phyloP scores from a whole-genome alignment of 306 rosid genomes.

The Fragaria iinumae region DNA sequence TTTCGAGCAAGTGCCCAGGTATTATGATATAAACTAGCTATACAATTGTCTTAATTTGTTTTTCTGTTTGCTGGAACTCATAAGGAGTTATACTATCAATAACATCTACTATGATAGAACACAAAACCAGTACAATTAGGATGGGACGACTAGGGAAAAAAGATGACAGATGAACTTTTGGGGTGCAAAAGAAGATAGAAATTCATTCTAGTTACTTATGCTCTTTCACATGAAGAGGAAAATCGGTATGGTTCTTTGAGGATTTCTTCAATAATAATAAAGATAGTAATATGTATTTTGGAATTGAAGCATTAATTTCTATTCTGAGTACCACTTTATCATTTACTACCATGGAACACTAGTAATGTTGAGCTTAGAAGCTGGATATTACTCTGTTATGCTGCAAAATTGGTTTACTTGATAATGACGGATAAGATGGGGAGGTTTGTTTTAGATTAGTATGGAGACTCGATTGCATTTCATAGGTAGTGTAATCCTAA shows the following conservation, averaged over 20 bases:
- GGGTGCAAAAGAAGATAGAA: neutral
- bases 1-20: slow-evolving; percentile 91
- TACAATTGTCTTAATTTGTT: neutral
- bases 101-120: neutral
- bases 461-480: neutral
- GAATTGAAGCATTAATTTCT: neutral
- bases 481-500: neutral
- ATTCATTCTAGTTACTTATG: neutral
- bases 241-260: neutral
- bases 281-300: neutral
- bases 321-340: neutral
- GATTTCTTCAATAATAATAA: neutral
- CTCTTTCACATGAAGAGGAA: neutral
- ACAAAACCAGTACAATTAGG: too few relatives aligned
- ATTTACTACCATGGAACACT: neutral
- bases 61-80: neutral
- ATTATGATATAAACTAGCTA: neutral
- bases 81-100: neutral
- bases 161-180: neutral
- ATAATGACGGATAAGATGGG: neutral
- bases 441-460: neutral
- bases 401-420: neutral
- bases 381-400: neutral
- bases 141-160: neutral
- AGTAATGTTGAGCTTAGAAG: neutral